Evolutionary conservation across 2,329 filamentous ascomycete species (phyloP), one percentile per base, ranked within the genome.

Genomic region (Emergomyces africanus): DNA sequence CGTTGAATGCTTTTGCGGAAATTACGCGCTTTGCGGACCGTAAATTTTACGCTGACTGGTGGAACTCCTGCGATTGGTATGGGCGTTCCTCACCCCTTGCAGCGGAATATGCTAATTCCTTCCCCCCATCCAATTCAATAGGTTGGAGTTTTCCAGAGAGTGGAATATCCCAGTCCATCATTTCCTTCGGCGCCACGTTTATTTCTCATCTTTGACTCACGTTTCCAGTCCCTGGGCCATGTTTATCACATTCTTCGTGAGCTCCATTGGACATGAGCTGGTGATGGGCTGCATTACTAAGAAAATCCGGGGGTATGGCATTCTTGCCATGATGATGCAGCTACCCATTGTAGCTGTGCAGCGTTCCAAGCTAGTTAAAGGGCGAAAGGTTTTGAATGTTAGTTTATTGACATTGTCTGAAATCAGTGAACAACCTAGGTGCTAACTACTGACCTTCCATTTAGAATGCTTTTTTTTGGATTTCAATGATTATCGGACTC

Each of bases 81-180:
- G 69, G 6, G 33, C 49, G 5, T 18, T 18, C 28, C 18, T 28
- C 44, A 33, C 28, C 12, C 2, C 15, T 15, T 25, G 35, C 12
- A 42, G 54, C 44, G 60, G 59, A 55, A 60, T 25, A 48, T 50
- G 41, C 51, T 42, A 49, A 48, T 61, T n/a, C n/a, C n/a, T n/a
- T n/a, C n/a, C n/a, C n/a, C n/a, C n/a, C 41, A 18, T 28, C 42
- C n/a, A 3, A n/a, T 54, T 18, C 35, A 28, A 12, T 54, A 71
- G 90, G 90, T 87, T 97, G 71, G 91, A 96, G 74, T 99, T 97
- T 75, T 91, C 86, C 12, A 84, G 90, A 64, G 89, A 96, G 77
- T 97, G 94, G 92, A 97, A 97, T 71, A 84, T 95, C n/a, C 92
- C 92, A 50, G 92, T 96, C 6, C 94, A 97, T 75, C 88, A 91